Base-by-base conservation (phyloP, 495 filamentous ascomycete genomes). In the Aspergillus indologenus region DNA sequence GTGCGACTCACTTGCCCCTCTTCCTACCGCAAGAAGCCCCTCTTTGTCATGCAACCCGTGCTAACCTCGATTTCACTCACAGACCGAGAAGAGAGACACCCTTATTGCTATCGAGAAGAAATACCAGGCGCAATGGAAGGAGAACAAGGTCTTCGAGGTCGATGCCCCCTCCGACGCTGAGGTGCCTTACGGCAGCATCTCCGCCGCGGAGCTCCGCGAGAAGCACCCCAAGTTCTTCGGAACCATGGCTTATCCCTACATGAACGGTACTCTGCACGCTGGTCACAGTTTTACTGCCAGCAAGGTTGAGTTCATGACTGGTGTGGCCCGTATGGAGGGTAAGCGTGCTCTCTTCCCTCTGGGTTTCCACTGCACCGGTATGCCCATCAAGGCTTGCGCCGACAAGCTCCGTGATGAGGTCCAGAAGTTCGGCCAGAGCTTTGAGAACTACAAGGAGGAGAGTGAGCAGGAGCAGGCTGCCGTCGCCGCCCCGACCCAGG, bases 381-480 rank as follows among this genome's bases (percentile, higher is more conserved):
- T 98, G 85, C 92, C 94, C 5, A 98, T 98, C 77, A 97, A 96
- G 72, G 92, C 94, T 5, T 96, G 90, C 68, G 93, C 94, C 23
- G 94, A 98, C 75, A 98, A 97, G 76, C 85, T 98, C 40, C 79
- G 81, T 48, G 87, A 93, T 54, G 95, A 98, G 68, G 83, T 96
- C 17, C 83, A 90, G 74, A 79, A 90, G 76, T 98, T 98, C 70
- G 95, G 94, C 21, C 74, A 87, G 68, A 84, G 90, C 65, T 98
- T 98, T 63, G 89, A 93, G 71, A 73, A 81, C 15, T 92, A 89
- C 68, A 71, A 83, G 47, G 85, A 85, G 54, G 83, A 84, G 56
- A 78, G 79, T 14, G 82, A 80, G 24, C 71, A 62, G 18, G 71
- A 71, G 22, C 67, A 60, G 24, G 65, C 68, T 54, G 65, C 77